Evolutionary conservation across 2,329 filamentous ascomycete genomes (phyloP).

Genomic region (Penicillium sp.): DNA sequence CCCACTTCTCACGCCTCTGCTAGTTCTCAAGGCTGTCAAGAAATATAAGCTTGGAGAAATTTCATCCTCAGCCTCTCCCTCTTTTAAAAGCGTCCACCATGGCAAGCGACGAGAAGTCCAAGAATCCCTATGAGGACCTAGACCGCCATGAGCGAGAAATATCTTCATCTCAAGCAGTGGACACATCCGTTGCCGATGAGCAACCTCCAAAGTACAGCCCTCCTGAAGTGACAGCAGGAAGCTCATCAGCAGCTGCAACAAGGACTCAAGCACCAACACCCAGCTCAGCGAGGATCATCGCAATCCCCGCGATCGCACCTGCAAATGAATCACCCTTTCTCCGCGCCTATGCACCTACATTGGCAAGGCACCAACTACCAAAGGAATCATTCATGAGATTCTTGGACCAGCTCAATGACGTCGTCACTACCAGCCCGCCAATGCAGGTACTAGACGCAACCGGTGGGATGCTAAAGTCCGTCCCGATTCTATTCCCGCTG

Average conservation of each 20-base stretch:
- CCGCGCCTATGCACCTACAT: conserved; percentile 17
- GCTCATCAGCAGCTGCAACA: not conserved
- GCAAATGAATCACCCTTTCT: conserved; percentile 16
- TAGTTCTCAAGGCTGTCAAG: not conserved
- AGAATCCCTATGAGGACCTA: conserved; percentile 7
- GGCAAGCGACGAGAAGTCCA: not conserved
- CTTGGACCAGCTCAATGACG: conserved; percentile 29
- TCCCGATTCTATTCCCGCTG: conserved; percentile 25
- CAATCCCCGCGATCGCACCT: conserved; percentile 16
- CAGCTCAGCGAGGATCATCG: conserved; percentile 4
- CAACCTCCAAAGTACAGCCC: not conserved
- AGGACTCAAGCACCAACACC: not conserved
- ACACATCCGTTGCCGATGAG: not conserved
- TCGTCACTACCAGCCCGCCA: conserved; percentile 25
- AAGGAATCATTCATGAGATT: conserved; percentile 24
- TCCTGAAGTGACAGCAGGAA: not conserved
- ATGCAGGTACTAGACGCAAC: conserved; percentile 29
- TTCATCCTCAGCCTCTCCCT: not conserved
- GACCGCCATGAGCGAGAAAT: not conserved
- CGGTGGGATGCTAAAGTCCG: conserved; percentile 24
- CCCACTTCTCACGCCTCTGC: not conserved
- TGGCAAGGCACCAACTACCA: conserved; percentile 11
- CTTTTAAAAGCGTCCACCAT: not conserved
- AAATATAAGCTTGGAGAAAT: not conserved
- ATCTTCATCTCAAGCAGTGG: not conserved